These are phyloP conservation scores for Exophiala lecanii-corni DNA, from an alignment of 2,329 filamentous ascomycete genomes.

Conservation along the genomic window DNA sequence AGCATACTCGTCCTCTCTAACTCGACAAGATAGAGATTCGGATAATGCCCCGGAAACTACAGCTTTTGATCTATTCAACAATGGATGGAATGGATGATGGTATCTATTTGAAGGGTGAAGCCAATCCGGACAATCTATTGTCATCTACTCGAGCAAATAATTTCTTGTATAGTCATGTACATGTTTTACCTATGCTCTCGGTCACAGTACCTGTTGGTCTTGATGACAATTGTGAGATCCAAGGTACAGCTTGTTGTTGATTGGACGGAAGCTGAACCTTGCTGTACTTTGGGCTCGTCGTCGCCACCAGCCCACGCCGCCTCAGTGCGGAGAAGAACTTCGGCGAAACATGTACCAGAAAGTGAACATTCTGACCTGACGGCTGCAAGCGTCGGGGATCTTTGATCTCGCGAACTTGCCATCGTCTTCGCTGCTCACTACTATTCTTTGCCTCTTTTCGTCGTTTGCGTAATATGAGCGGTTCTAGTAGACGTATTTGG, in stretches of 20 bases:
- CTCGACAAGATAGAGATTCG: neutral
- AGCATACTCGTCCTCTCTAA: neutral
- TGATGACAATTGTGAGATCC: too few relatives aligned
- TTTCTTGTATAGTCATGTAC: too few relatives aligned
- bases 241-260: too few relatives aligned
- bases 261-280: too few relatives aligned
- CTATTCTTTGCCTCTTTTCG: neutral
- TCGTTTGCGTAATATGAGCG: constrained; percentile 23
- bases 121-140: too few relatives aligned
- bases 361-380: neutral
- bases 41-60: neutral
- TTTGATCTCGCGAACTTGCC: neutral
- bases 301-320: too few relatives aligned
- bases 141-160: too few relatives aligned
- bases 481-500: constrained; percentile 17
- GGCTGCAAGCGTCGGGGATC: neutral
- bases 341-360: neutral
- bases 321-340: constrained; percentile 1
- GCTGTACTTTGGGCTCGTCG: too few relatives aligned
- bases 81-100: neutral
- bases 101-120: too few relatives aligned
- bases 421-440: neutral
- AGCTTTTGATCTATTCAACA: neutral
- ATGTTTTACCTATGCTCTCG: too few relatives aligned
- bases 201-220: too few relatives aligned